Evolutionary conservation across 2,329 filamentous ascomycete species (phyloP).

Genomic region (Metarhizium guizhouense): DNA sequence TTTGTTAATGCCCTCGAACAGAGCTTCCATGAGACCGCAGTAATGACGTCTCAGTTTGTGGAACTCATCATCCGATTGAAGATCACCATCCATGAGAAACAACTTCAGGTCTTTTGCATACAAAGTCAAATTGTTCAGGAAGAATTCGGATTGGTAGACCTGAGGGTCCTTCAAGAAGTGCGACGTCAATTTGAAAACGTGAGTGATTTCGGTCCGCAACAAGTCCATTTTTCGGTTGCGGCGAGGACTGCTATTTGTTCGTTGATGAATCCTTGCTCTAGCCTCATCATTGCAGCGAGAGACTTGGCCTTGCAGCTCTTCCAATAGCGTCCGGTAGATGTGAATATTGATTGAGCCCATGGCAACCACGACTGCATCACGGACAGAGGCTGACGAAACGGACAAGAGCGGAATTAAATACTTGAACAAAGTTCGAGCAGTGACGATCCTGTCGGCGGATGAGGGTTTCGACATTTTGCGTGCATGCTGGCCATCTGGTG

Average conservation of each 20-base stretch:
- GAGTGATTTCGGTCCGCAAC: conserved; percentile 86
- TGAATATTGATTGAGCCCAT: conserved; percentile 93
- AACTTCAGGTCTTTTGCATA: conserved; percentile 90
- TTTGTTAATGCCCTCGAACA: conserved; percentile 85
- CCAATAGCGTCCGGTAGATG: conserved; percentile 82
- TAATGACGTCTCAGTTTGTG: conserved; percentile 88
- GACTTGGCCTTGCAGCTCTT: conserved; percentile 82
- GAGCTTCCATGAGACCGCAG: conserved; percentile 83
- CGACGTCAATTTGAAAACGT: conserved; percentile 90
- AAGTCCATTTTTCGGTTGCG: conserved; percentile 78
- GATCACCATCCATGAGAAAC: conserved; percentile 88
- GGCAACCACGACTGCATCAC: conserved; percentile 83
- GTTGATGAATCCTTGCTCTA: conserved; percentile 75
- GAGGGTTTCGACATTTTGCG: conserved; percentile 69
- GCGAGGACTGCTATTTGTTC: conserved; percentile 73
- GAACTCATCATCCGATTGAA: conserved; percentile 91
- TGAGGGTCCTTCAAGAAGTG: conserved; percentile 75
- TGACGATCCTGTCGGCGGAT: conserved; percentile 69
- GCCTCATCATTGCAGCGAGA: conserved; percentile 82
- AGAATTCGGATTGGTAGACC: conserved; percentile 80
- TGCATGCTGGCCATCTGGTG: conserved; percentile 60
- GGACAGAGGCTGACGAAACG: conserved; percentile 68
- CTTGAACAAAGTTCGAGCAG: conserved; percentile 81
- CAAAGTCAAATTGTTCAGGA: conserved; percentile 76
- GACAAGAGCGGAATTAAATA: conserved; percentile 83